Conservation (phyloP, 1,139 yeast genomes). For the Debaryomyces subglobosus region DNA sequence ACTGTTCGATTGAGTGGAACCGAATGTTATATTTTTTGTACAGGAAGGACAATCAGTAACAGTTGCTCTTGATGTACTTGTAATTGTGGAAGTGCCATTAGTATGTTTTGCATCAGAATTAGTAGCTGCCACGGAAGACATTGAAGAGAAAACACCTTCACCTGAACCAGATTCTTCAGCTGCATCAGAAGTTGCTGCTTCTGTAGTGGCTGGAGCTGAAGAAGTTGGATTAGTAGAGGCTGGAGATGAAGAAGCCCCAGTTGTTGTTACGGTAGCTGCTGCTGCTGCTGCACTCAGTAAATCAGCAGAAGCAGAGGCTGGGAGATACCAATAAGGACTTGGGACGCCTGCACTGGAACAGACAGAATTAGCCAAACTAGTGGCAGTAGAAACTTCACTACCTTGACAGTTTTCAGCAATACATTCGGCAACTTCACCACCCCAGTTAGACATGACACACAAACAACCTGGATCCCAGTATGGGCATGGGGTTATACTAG, state of each 20-base stretch:
- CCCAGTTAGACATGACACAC: constrained; percentile 54
- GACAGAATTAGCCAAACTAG: constrained; percentile 43
- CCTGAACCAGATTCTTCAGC: not conserved
- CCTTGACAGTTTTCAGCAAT: constrained; percentile 46
- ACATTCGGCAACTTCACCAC: constrained; percentile 49
- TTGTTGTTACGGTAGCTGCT: constrained; percentile 7
- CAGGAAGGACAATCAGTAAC: not conserved
- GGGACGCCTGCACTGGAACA: constrained; percentile 45
- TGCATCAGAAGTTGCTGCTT: too few relatives aligned
- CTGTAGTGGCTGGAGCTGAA: not conserved
- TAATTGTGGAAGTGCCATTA: not conserved
- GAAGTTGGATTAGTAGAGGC: not conserved
- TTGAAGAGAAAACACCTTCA: not conserved
- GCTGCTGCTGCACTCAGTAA: constrained; percentile 20
- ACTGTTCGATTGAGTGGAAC: not conserved
- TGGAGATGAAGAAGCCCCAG: not conserved
- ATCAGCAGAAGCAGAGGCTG: constrained; percentile 3
- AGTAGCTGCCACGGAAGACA: not conserved
- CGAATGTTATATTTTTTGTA: not conserved
- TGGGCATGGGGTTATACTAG: too few relatives aligned
- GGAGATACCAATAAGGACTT: constrained; percentile 12
- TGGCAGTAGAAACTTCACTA: constrained; percentile 39
- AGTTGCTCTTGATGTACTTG: not conserved
- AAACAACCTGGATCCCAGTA: constrained; percentile 60
- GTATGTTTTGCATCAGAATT: not conserved